These are phyloP conservation scores for Podospora conica DNA, from an alignment of 495 filamentous ascomycete species.

Conservation along the genomic window DNA sequence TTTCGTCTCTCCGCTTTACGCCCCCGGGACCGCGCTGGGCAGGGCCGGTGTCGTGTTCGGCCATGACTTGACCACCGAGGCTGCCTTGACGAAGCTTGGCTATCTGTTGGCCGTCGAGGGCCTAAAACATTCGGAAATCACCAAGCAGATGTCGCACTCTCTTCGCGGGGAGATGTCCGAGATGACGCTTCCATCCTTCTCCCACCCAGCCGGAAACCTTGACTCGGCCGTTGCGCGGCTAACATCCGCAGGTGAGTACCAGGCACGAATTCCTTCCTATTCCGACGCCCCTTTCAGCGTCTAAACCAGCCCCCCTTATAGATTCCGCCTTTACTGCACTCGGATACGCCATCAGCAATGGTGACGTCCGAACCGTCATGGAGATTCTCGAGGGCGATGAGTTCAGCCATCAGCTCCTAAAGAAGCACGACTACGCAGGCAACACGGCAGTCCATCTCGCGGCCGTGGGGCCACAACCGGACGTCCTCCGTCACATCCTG, in stretches of 20 bases:
- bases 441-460: constrained; percentile 74
- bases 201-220: constrained; percentile 56
- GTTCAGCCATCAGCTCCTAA: constrained; percentile 55
- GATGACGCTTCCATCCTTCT: constrained; percentile 55
- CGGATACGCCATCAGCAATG: constrained; percentile 73
- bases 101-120: constrained; percentile 71
- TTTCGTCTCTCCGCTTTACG: constrained; percentile 85
- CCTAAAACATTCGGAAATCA: constrained; percentile 55
- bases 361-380: constrained; percentile 56
- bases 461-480: constrained; percentile 39
- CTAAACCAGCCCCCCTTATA: constrained; percentile 1
- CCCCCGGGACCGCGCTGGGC: constrained; percentile 81
- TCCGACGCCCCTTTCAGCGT: background rate
- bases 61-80: constrained; percentile 89
- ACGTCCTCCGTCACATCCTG: constrained; percentile 68
- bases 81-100: constrained; percentile 86
- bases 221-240: constrained; percentile 29
- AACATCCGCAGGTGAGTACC: constrained; percentile 26
- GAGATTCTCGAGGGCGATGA: constrained; percentile 61
- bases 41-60: constrained; percentile 87
- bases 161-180: constrained; percentile 86
- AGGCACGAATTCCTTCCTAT: background rate
- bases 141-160: constrained; percentile 63
- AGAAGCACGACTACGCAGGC: constrained; percentile 77
- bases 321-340: constrained; percentile 61